Evolutionary conservation across 176 grass and related monocot genomes (phyloP), one percentile per base, ranked within the genome.

Genomic region (Musa acuminata): DNA sequence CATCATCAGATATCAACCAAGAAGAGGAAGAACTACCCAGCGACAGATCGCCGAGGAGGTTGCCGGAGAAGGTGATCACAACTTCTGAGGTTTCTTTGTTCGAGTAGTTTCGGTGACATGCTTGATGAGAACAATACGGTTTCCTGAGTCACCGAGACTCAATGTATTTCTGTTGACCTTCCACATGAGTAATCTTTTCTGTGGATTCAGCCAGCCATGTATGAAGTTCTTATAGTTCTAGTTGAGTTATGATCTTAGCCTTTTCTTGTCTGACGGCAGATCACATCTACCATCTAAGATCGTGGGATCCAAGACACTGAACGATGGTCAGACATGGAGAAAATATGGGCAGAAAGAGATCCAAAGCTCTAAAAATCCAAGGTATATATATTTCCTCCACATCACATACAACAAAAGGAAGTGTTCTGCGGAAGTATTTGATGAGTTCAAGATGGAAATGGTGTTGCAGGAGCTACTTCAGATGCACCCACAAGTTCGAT

Each of bases 321-420:
- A 92, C 0, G 92, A 96, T 50, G 92, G 89, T 0, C 87, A 82
- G 48, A 58, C 85, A 13, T 96, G 92, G 92, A 84, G 92, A 72
- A 96, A 96, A 68, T 96, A 96, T 60, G 92, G 92, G 0, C 92
- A 96, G 84, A 96, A 92, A 80, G 80, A 78, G 1, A 96, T 96
- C 49, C 92, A 92, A 1, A 92, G 81, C 74, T 87, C 50, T 67
- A 85, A 87, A 23, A 8, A 87, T 71, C 89, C 92, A 60, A 96
- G 90, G 92, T 96, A 76, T 53, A 70, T n/a, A 78, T n/a, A 62
- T 17, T 0, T 43, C 35, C 35, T 43, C 35, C 35, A 43, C 35
- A 43, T 43, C 4, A 43, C 3, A 6, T 0, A 43, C 4, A 6
- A 43, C 35, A 43, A 43, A 43, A 6, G 35, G 35, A 43, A 43